phyloP scores from a whole-genome alignment of 108 stramenopile genomes.

The Skeletonema marinoi region DNA sequence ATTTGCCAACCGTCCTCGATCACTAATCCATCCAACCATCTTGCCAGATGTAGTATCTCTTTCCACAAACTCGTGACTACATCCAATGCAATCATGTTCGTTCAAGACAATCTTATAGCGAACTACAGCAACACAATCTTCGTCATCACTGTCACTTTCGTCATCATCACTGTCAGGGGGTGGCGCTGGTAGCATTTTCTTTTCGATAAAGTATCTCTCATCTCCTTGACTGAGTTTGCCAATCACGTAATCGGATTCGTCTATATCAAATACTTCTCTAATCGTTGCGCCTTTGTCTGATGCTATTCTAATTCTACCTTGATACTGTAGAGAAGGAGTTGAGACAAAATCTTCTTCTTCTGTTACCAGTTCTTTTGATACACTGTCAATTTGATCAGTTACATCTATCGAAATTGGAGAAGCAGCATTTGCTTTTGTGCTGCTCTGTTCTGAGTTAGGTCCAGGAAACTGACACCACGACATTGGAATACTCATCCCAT shows the following conservation, averaged over 20 bases:
- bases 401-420: background rate
- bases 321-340: background rate
- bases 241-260: constrained; percentile 23
- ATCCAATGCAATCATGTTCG: constrained; percentile 1
- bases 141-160: constrained; percentile 22
- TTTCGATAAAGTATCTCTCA: constrained; percentile 27
- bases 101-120: constrained; percentile 36
- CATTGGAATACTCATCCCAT: constrained; percentile 21
- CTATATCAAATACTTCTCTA: constrained; percentile 41
- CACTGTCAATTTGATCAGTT: background rate
- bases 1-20: constrained; percentile 38
- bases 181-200: constrained; percentile 29
- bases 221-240: constrained; percentile 34
- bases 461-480: constrained; percentile 30
- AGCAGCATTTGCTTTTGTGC: background rate
- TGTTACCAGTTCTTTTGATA: background rate
- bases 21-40: constrained; percentile 40
- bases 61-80: background rate
- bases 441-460: background rate
- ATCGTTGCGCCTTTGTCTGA: constrained; percentile 39
- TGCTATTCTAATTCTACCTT: constrained; percentile 27
- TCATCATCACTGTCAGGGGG: constrained; percentile 12
- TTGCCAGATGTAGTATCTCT: constrained; percentile 2
- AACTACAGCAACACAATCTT: constrained; percentile 35
- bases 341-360: background rate